Evolutionary conservation across 208 protist species (phyloP), one percentile per base, ranked within the genome.

Genomic region (Acanthamoeba healyi): DNA sequence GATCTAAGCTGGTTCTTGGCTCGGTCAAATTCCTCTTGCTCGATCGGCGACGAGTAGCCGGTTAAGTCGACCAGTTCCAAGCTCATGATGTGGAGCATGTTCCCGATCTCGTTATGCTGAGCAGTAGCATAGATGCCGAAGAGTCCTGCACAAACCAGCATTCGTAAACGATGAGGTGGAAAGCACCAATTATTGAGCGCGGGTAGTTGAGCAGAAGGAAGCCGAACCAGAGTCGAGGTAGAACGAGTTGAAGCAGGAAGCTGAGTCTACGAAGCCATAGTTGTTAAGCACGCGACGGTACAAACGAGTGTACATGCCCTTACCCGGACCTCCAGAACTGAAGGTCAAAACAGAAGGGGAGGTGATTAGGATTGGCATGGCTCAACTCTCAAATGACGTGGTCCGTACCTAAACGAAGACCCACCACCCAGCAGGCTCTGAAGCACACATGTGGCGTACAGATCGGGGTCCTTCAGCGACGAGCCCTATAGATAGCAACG

Each of bases 241-340:
- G 65, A 91, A 72, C 10, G 95, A 42, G 63, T 94, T 96, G 94
- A 88, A 94, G 72, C 81, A 88, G 24, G 58, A 82, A 56, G 93
- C 94, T 1, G 44, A 81, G 14, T 96, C 81, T 29, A 97, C 72
- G 36, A 24, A 95, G 32, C 65, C 44, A 90, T 96, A 87, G 32
- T 65, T 34, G 82, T 94, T 96, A n/a, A 97, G 95, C 14, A 97
- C 94, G 32, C 93, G 87, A 9, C 34, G 56, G 91, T 96, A 97
- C 22, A 97, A 74, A 19, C 96, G 94, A 12, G 94, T 90, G 94
- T 96, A 97, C 96, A 97, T 97, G 61, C 96, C 96, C 79, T 97
- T 97, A 70, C 96, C 96, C 15, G 96, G 96, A 32, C 96, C 95
- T 70, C 61, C 84, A 24, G 79, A 54, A 32, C 61, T 70, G 61